phyloP scores from a whole-genome alignment of 2,329 filamentous ascomycete species.

The Colletotrichum somersetense region DNA sequence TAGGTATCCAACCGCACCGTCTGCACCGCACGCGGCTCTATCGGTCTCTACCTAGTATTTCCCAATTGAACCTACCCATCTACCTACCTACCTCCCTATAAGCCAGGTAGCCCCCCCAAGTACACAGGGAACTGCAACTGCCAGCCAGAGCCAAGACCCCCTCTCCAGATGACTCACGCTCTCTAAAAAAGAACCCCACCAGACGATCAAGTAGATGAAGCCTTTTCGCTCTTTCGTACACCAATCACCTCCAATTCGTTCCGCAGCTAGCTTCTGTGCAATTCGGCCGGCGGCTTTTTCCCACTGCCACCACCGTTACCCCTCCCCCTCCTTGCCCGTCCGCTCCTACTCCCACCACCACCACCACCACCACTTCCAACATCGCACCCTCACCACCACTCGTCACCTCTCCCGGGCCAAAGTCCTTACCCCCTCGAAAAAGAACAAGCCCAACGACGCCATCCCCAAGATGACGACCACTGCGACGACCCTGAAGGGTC shows the following conservation, averaged over 20 bases:
- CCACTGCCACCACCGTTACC: constrained; percentile 38
- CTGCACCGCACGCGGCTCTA: constrained; percentile 4
- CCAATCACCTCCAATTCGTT: constrained; percentile 42
- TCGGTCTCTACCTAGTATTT: not conserved
- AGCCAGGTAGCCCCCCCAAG: constrained; percentile 1
- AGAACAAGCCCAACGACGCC: constrained; percentile 15
- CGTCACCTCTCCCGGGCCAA: constrained; percentile 35
- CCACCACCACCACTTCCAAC: constrained; percentile 6
- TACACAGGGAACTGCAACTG: not conserved
- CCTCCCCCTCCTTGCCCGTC: constrained; percentile 37
- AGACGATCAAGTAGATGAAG: constrained; percentile 40
- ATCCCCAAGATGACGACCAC: constrained; percentile 60
- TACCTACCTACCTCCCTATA: not conserved
- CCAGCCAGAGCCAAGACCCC: not conserved
- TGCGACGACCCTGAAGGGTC: constrained; percentile 85
- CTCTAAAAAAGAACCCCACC: constrained; percentile 36
- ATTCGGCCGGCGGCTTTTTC: constrained; percentile 42
- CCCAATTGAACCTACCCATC: not conserved
- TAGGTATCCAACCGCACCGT: not conserved
- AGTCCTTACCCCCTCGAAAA: constrained; percentile 37
- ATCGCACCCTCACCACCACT: constrained; percentile 37
- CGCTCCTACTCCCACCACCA: constrained; percentile 18
- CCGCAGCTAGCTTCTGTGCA: constrained; percentile 42
- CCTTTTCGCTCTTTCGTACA: constrained; percentile 39
- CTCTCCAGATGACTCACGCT: constrained; percentile 41